A percentile compares a stretch with the other conserved stretches of the same genome.
These are phyloP conservation scores for Suhomyces emberorum DNA, from an alignment of 805 yeast genomes.

Conservation along the genomic window DNA sequence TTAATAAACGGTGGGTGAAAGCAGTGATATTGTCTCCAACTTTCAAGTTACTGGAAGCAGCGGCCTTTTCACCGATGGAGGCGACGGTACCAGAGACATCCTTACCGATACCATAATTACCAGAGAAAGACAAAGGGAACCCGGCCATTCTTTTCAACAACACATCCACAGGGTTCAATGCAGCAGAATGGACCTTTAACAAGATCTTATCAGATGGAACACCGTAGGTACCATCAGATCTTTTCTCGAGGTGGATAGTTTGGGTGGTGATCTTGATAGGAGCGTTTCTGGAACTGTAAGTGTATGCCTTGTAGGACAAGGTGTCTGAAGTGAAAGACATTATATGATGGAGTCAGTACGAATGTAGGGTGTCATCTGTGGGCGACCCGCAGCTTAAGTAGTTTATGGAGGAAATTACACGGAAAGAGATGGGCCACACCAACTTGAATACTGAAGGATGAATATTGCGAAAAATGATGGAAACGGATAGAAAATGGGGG, in stretches of 20 bases:
- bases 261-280: constrained; percentile 12
- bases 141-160: constrained; percentile 17
- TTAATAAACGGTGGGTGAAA: constrained; percentile 13
- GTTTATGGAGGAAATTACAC: too few relatives aligned
- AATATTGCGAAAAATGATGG: too few relatives aligned
- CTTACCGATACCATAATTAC: constrained; percentile 24
- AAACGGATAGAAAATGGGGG: too few relatives aligned
- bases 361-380: too few relatives aligned
- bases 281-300: constrained; percentile 13
- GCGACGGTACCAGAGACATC: constrained; percentile 35
- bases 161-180: constrained; percentile 34
- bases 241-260: constrained; percentile 8
- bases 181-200: constrained; percentile 29
- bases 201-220: constrained; percentile 18
- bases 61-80: constrained; percentile 26
- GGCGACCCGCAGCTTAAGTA: too few relatives aligned
- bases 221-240: constrained; percentile 13
- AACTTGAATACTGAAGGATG: too few relatives aligned
- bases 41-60: constrained; percentile 13
- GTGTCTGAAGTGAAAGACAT: constrained; percentile 12
- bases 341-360: too few relatives aligned
- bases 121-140: constrained; percentile 9
- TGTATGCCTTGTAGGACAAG: constrained; percentile 20
- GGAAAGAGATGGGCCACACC: too few relatives aligned
- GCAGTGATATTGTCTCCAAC: constrained; percentile 34